These are phyloP conservation scores for Athelia psychrophila DNA, from an alignment of 1,284 basidiomycete genomes.

Conservation along the genomic window DNA sequence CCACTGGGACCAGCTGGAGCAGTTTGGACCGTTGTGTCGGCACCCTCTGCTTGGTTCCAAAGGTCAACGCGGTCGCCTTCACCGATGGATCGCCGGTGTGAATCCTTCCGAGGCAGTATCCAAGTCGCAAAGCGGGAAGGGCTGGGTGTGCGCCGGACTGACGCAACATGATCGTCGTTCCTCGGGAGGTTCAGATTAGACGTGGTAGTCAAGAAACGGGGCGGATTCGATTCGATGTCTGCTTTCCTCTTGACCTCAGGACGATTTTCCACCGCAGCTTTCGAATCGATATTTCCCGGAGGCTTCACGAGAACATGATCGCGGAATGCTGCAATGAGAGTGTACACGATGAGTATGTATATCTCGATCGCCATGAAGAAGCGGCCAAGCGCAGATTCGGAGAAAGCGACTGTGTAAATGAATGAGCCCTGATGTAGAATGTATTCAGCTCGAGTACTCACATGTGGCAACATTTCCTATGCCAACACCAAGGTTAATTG, in stretches of 20 bases:
- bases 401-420: constrained; percentile 51
- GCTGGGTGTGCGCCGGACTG: constrained; percentile 14
- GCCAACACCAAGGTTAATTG: constrained; percentile 50
- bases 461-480: constrained; percentile 57
- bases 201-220: too few relatives aligned
- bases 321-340: constrained; percentile 52
- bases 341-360: constrained; percentile 59
- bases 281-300: constrained; percentile 12
- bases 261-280: constrained; percentile 24
- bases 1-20: constrained; percentile 7
- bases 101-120: constrained; percentile 24
- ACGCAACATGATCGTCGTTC: constrained; percentile 6
- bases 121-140: constrained; percentile 31
- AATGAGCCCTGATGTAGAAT: constrained; percentile 10
- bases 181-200: constrained; percentile 4
- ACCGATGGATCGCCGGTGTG: constrained; percentile 17
- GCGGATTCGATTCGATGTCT: constrained; percentile 18
- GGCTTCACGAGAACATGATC: constrained; percentile 11
- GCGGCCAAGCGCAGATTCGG: constrained; percentile 67
- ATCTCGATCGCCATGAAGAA: constrained; percentile 65
- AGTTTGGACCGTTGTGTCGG: constrained; percentile 11
- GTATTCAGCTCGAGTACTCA: constrained; percentile 34
- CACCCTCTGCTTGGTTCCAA: constrained; percentile 34
- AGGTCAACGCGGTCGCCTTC: constrained; percentile 23
- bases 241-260: constrained; percentile 18